A percentile compares a stretch with the other conserved stretches of the same genome.
Evolutionary conservation across 306 rosid species (phyloP).

Genomic region (Rosa rugosa): DNA sequence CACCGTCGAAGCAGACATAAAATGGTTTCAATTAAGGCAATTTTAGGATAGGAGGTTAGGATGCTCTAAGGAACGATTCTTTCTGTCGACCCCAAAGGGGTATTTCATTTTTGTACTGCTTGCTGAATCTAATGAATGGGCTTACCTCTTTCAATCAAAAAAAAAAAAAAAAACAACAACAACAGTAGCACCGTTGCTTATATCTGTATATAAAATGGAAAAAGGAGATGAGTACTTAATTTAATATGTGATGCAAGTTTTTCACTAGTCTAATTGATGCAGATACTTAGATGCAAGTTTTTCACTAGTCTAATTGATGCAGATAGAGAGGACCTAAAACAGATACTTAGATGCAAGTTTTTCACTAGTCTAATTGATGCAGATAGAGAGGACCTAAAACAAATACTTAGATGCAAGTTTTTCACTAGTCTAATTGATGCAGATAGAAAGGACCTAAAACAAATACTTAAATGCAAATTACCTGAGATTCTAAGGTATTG

Average conservation of each 20-base stretch:
- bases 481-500: slow-evolving; percentile 74
- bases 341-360: background rate
- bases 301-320: background rate
- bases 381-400: background rate
- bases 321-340: background rate
- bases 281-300: background rate
- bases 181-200: background rate
- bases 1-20: background rate
- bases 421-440: background rate
- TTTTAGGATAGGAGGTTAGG: too few relatives aligned
- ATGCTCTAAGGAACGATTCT: too few relatives aligned
- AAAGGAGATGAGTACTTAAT: background rate
- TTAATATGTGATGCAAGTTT: background rate
- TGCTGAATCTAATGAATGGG: too few relatives aligned
- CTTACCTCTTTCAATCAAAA: too few relatives aligned
- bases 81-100: too few relatives aligned
- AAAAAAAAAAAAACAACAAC: too few relatives aligned
- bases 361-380: background rate
- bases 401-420: background rate
- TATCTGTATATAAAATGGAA: background rate
- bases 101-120: too few relatives aligned
- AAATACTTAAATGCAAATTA: slow-evolving; percentile 11
- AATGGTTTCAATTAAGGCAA: too few relatives aligned
- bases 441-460: background rate
- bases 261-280: background rate